Base-by-base conservation (phyloP, 768 basidiomycete species). In the Phylloporus sp. region DNA sequence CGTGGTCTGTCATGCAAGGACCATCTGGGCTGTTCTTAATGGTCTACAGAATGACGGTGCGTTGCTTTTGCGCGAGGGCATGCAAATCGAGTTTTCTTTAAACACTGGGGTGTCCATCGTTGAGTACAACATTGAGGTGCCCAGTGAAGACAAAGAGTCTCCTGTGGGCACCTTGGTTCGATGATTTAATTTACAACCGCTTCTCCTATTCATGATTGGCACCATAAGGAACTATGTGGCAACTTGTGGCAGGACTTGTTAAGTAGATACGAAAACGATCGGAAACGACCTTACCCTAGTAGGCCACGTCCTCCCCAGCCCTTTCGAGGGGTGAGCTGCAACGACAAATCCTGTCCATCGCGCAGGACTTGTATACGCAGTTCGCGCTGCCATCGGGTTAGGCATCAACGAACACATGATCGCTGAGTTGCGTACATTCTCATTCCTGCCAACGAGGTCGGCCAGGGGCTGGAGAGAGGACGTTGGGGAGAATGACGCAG, bases 291-390 rank as follows among this genome's bases (percentile, higher is more conserved):
- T 60, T 55, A 91, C 86, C 93, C 93, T 38, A 97, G 72, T 66
- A 86, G 74, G 9, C 93, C 93, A 52, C 90, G 75, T 10, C 93
- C 93, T 55, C 91, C 91, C 93, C 93, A 97, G 7, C 85, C 85
- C 50, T 76, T 80, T 45, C 81, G 69, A 6, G 91, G 91, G 4
- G 73, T 84, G 38, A 93, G 71, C n/a, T 68, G 76, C 51, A 91
- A 60, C 18, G 72, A 72, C 13, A 81, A 58, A 7, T 60, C 65
- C 55, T 79, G 66, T 4, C 67, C 75, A 6, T 72, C 67, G 27
- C 88, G 81, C 26, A 81, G 68, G 9, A 90, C 76, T 40, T 77
- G 74, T 47, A 93, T 73, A 6, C 69, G 61, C 32, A 93, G 70
- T 41, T 77, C 74, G 43, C 76, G 76, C 91, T 92, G 27, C 16